Base-by-base conservation (phyloP, 208 protist species). In the Leptomonas pyrrhocoris region DNA sequence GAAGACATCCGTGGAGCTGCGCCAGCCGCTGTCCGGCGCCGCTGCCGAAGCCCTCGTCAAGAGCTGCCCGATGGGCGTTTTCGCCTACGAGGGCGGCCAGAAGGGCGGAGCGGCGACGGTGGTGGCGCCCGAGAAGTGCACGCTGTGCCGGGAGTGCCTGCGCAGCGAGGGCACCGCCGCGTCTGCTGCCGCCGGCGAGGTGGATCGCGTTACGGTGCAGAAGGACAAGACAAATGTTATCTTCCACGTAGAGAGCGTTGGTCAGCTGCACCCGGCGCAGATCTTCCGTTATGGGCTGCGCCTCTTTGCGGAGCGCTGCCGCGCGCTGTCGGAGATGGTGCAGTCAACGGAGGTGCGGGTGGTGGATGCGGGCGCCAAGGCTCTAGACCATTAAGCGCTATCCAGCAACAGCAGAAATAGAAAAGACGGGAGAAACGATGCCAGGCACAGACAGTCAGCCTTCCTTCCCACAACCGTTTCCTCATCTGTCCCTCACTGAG, bases 91-190 rank as follows among this genome's bases (percentile, higher is more conserved):
- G 27, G 68, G 74, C 46, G 71, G 74, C 21, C 43, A 75, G 27
- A 90, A 97, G 73, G 74, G 63, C 23, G 88, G 64, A 11, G 62
- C 68, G 25, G 86, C 90, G 6, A 36, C 79, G 2, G 98, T 98
- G 30, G 70, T 75, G n/a, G 83, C 93, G 38, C 88, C 92, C 30
- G 68, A 90, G 50, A 86, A 95, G 45, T 99, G 98, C 83, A 99
- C 98, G 3, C 86, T 99, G 68, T 99, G 96, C 73, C 89, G 98
- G 40, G 98, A 99, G 80, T 99, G 98, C 67, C 91, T 99, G 43
- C 88, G 98, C 59, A 75, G 62, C 21, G 96, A 94, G 28, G 72
- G 61, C 64, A 57, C 62, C 1, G 72, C 57, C 0, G 48, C 50
- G 1, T 28, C 72, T 2, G 53, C 63, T 0, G 53, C 50, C 5